Base-by-base conservation (phyloP, 768 basidiomycete species). In the Kwoniella botswanensis region DNA sequence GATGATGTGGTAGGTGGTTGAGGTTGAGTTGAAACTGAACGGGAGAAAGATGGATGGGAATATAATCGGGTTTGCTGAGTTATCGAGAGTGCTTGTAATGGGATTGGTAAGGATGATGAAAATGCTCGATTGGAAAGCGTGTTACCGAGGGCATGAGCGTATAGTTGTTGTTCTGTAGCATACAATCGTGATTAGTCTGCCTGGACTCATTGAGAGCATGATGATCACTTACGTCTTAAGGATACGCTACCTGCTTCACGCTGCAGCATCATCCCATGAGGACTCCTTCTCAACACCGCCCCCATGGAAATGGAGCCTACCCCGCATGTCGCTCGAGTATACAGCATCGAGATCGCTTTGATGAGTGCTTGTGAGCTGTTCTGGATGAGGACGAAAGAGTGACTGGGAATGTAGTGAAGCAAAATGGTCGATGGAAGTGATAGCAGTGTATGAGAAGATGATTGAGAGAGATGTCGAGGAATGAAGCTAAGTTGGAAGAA, bases 21-120 rank as follows among this genome's bases (percentile, higher is more conserved):
- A 29, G 70, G 43, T 26, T 71, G 65, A 17, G 73, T 74, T 10
- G 70, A 71, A 41, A 70, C 62, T 56, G 68, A 60, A 50, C 72
- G 50, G 26, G 63, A 13, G n/a, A 57, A 43, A 24, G 29, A 44
- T 50, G 63, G 21, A 22, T 46, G 50, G 18, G 58, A 9, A 44
- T 67, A 61, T 42, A 67, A 24, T 44, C 63, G 35, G 12, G 61
- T 41, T 21, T 63, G 57, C n/a, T 69, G 68, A 42, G 54, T 57
- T 41, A 71, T 15, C 3, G 65, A 54, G 21, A 70, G 57, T 12
- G 54, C 55, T 43, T 57, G 68, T 50, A 70, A 54, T 13, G 68
- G 65, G 24, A 71, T 67, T n/a, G 71, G 71, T 7, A 71, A 24
- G 12, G 71, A 57, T 53, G 71, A 71, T 13, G 44, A 41, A 43